A percentile compares a stretch with the other conserved stretches of the same genome.
Evolutionary conservation across 441 rosid species (phyloP).

Genomic region (Arabidopsis lyrata): DNA sequence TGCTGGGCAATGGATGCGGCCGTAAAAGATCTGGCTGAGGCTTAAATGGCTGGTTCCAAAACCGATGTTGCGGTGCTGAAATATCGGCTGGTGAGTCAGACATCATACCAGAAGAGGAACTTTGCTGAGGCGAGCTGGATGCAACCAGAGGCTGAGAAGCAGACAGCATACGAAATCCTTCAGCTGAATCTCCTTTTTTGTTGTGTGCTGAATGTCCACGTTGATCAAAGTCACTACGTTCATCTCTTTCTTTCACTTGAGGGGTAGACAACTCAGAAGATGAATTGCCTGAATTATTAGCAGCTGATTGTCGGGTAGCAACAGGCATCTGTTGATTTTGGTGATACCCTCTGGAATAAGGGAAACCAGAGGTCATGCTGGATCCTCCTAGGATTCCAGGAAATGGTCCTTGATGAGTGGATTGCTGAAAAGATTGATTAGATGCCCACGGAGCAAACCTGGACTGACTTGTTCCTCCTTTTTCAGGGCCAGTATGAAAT

Average conservation of each 20-base stretch:
- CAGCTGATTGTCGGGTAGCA: constrained; percentile 48
- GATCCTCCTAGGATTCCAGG: constrained; percentile 46
- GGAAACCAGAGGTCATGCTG: constrained; percentile 53
- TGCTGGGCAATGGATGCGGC: constrained; percentile 48
- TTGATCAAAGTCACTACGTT: constrained; percentile 54
- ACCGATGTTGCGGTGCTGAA: constrained; percentile 50
- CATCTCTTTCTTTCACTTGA: constrained; percentile 49
- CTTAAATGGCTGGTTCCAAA: constrained; percentile 50
- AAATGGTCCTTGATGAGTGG: constrained; percentile 50
- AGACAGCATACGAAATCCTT: constrained; percentile 55
- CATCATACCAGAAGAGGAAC: constrained; percentile 48
- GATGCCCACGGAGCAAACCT: constrained; percentile 57
- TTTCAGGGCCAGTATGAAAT: constrained; percentile 46
- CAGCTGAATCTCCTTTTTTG: constrained; percentile 47
- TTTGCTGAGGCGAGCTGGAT: constrained; percentile 52
- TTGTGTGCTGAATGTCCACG: constrained; percentile 53
- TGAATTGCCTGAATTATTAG: constrained; percentile 44
- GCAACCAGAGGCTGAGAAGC: constrained; percentile 49
- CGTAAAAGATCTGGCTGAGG: constrained; percentile 47
- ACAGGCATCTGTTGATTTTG: constrained; percentile 53
- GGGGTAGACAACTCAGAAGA: constrained; percentile 51
- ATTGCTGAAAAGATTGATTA: constrained; percentile 52
- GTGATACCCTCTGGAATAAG: constrained; percentile 53
- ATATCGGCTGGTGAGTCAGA: constrained; percentile 52
- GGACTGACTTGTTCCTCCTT: constrained; percentile 49